Evolutionary conservation across 768 basidiomycete species (phyloP), one percentile per base, ranked within the genome.

Genomic region (Ramaria rubella): DNA sequence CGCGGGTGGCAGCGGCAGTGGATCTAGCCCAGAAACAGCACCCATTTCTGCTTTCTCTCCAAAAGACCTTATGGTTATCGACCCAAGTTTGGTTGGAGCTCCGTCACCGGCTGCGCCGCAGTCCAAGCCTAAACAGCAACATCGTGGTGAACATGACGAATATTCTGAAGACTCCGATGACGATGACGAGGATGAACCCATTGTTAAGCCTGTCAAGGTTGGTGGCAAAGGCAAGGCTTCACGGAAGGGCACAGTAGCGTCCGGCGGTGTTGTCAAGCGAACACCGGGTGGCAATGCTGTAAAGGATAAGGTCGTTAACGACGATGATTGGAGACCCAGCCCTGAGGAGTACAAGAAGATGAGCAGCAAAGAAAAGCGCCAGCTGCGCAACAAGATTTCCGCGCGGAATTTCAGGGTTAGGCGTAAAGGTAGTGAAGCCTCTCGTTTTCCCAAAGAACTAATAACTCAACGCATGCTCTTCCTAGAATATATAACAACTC

Each of bases 271-370:
- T 54, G 76, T 75, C 52, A 92, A 92, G 70, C 80, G 82, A 24
- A 64, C 75, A 1, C 58, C 69, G 24, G 43, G 68, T 49, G 58
- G 68, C 11, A 62, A 71, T 4, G 75, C 63, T 72, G 74, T 71
- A 7, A 75, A 76, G 8, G 76, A 78, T 36, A 75, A 80, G 5
- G 78, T 81, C 44, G 79, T 81, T 24, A 69, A 83, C 4, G 77
- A 83, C 15, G 86, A 86, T 30, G 87, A 92, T 62, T 91, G 90
- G 87, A 80, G 90, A 49, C 91, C 90, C 7, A 80, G 83, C 3
- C 87, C 93, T 0, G 95, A 96, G 61, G 93, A 94, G 60, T 96
- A 97, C 74, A 86, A 90, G 67, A 97, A 92, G 70, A 88, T 99
- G 81, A 83, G 83, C 5, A 87, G 85, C 65, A 97, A 95, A 73